phyloP scores from a whole-genome alignment of 345 rosid species.

The Theobroma cacao region DNA sequence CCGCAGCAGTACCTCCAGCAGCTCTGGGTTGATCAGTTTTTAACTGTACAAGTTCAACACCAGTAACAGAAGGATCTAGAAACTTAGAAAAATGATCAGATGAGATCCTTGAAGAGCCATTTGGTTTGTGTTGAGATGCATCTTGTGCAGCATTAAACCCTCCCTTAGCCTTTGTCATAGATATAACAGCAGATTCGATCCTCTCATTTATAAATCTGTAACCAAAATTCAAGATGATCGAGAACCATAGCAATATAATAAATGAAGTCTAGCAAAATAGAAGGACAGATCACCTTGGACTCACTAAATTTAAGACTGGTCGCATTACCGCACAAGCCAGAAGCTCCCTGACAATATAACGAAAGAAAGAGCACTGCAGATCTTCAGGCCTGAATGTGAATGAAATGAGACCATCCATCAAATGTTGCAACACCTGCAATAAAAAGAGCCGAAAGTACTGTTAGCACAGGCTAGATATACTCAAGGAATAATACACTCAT shows the following conservation, averaged over 20 bases:
- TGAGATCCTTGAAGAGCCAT: slow-evolving; percentile 55
- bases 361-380: slow-evolving; percentile 79
- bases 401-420: slow-evolving; percentile 79
- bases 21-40: slow-evolving; percentile 51
- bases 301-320: slow-evolving; percentile 86
- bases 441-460: background rate
- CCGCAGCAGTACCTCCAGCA: slow-evolving; percentile 29
- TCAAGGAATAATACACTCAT: slow-evolving; percentile 2
- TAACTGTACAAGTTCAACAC: slow-evolving; percentile 90
- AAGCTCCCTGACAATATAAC: slow-evolving; percentile 77
- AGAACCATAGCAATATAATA: slow-evolving; percentile 15
- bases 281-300: slow-evolving; percentile 60
- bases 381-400: slow-evolving; percentile 85
- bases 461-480: slow-evolving; percentile 12
- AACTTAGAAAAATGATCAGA: slow-evolving; percentile 67
- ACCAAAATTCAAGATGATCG: slow-evolving; percentile 17
- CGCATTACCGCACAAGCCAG: slow-evolving; percentile 95
- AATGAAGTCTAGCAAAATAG: slow-evolving; percentile 9
- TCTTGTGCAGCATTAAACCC: slow-evolving; percentile 44
- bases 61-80: slow-evolving; percentile 80
- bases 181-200: slow-evolving; percentile 68
- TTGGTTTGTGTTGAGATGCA: slow-evolving; percentile 49
- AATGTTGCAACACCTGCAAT: slow-evolving; percentile 83
- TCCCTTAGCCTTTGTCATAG: slow-evolving; percentile 55
- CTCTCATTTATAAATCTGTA: slow-evolving; percentile 90